Base-by-base conservation (phyloP, 1,139 yeast genomes). In the Pichia inconspicua region DNA sequence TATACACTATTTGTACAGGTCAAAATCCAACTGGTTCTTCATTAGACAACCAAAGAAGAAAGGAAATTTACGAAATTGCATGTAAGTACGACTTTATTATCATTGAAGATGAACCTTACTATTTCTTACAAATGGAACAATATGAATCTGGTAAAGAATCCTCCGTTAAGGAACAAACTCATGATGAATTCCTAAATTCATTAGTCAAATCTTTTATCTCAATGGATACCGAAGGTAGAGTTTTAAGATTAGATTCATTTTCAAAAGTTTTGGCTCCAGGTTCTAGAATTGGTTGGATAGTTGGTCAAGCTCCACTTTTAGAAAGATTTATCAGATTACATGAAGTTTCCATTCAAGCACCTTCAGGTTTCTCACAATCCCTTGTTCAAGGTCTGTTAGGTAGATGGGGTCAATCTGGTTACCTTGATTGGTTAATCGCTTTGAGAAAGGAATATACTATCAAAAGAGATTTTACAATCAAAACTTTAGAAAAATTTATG, bases 211-310 rank as follows among this genome's bases (percentile, higher is more conserved):
- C 97, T 1, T 89, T 83, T 72, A 66, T 85, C 53, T 77, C 87
- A 37, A 59, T 84, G 58, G 97, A 90, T 66, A 71, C 74, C 27
- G 97, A 90, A 55, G 97, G 97, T 46, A 79, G 97, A 66, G 97
- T 89, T 40, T 65, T 90, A 48, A 80, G 97, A 66, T 74, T 90
- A 61, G 97, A 90, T 65, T 86, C 97, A 2, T 82, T 86, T 68
- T 88, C 97, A 51, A 90, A 90, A 71, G 94, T 88, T 32, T 70
- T 90, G 54, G 97, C 96, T 2, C 97, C 97, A 34, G 97, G 97
- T 57, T 62, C 82, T 43, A 82, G 97, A 72, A 66, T 87, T 52
- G 97, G 97, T 45, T 90, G 96, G 96, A 74, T 90, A 55, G 82
- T 84, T 25, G 96, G 86, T 48, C 95, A 87, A 66, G 70, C 72